Percentiles rank a stretch among this genome's conserved stretches.
Evolutionary conservation across 192 early-diverging fungal genomes (phyloP).

Genomic region (Linnemannia hyalina): DNA sequence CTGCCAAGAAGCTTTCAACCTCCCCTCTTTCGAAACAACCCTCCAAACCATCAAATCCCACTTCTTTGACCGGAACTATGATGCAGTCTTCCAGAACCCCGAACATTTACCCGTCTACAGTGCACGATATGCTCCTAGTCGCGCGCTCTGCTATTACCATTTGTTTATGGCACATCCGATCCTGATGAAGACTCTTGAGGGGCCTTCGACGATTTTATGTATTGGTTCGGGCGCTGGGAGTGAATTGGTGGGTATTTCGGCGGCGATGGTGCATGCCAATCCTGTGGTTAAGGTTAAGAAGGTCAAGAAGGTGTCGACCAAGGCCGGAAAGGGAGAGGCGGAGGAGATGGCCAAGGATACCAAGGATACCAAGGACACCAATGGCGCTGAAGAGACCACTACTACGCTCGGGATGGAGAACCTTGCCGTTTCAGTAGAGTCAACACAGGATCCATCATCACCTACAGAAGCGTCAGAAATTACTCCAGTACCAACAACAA

Average conservation of each 20-base stretch:
- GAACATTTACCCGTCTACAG: constrained; percentile 84
- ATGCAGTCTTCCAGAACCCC: constrained; percentile 83
- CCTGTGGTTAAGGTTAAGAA: constrained; percentile 32
- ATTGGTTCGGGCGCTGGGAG: constrained; percentile 90
- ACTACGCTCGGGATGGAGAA: not conserved
- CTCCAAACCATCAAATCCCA: constrained; percentile 83
- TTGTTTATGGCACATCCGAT: constrained; percentile 68
- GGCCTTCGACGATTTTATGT: constrained; percentile 66
- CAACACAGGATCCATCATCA: not conserved
- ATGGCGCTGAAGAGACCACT: not conserved
- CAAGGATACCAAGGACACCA: not conserved
- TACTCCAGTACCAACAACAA: not conserved
- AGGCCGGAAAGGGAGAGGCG: not conserved
- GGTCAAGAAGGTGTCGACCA: constrained; percentile 13
- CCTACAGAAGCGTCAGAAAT: not conserved
- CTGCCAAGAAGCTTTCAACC: constrained; percentile 68
- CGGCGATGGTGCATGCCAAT: constrained; percentile 70
- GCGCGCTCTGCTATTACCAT: constrained; percentile 88
- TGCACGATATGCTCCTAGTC: constrained; percentile 88
- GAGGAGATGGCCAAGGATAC: not conserved
- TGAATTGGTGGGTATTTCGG: constrained; percentile 85
- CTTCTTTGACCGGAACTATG: constrained; percentile 88
- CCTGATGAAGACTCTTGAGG: constrained; percentile 65
- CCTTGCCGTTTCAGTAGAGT: not conserved
- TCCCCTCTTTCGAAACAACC: constrained; percentile 69